Evolutionary conservation across 228 moss, liverwort and hornwort genomes (phyloP).

Genomic region (Sphagnum fallax): DNA sequence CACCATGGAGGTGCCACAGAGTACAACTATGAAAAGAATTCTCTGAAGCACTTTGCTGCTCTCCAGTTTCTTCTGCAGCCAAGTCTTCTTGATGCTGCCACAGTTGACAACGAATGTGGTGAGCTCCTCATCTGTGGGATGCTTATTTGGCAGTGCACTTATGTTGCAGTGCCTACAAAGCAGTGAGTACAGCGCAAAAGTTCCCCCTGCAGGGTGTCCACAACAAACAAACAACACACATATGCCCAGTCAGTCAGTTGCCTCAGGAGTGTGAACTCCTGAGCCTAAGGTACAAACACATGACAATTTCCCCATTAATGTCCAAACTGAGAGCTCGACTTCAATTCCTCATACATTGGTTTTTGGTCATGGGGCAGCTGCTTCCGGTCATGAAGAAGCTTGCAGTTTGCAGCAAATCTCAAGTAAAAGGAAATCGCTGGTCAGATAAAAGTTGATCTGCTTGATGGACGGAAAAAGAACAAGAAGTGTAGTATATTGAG

Average conservation of each 20-base stretch:
- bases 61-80: conserved; percentile 59
- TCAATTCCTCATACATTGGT: too few species aligned
- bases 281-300: neutral
- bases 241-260: neutral
- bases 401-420: too few species aligned
- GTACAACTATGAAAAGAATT: conserved; percentile 52
- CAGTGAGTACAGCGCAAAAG: conserved; percentile 91
- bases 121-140: conserved; percentile 74
- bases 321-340: too few species aligned
- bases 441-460: too few species aligned
- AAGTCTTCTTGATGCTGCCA: conserved; percentile 32
- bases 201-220: conserved; percentile 55
- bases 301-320: neutral
- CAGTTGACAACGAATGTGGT: conserved; percentile 53
- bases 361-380: too few species aligned
- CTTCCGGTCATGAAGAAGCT: too few species aligned
- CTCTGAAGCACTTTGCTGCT: conserved; percentile 60
- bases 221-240: neutral
- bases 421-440: too few species aligned
- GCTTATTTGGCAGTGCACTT: conserved; percentile 73
- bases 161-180: conserved; percentile 78
- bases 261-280: neutral
- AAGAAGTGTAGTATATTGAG: too few species aligned
- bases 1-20: conserved; percentile 87
- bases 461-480: too few species aligned